Percentiles rank a stretch among this genome's conserved stretches.
Conservation (phyloP, 179 eudicot genomes). For the Silene vulgaris region DNA sequence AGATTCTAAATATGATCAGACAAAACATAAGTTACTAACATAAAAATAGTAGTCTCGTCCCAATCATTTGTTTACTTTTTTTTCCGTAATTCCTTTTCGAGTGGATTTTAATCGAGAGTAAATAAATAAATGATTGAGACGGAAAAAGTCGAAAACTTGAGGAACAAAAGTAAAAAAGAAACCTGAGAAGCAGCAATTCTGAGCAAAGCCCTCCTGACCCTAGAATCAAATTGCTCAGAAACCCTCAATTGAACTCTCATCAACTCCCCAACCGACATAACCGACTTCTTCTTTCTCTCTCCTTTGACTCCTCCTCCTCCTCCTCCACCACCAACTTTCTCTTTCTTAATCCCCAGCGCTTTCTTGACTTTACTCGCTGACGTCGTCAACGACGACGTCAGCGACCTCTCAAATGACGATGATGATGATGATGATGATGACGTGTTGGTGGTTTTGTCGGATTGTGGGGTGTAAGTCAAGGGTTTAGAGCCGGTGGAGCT, state of each 20-base stretch:
- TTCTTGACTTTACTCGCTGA: slow-evolving; percentile 75
- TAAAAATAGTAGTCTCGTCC: too few species aligned
- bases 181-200: slow-evolving; percentile 89
- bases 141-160: too few species aligned
- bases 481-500: slow-evolving; percentile 56
- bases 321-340: slow-evolving; percentile 13
- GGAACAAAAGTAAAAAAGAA: background rate
- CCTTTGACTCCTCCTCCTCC: background rate
- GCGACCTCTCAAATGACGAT: slow-evolving; percentile 46
- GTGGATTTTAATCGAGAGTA: too few species aligned
- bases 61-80: too few species aligned
- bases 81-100: too few species aligned
- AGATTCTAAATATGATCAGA: too few species aligned
- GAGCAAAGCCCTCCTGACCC: slow-evolving; percentile 71
- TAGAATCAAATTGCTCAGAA: slow-evolving; percentile 71
- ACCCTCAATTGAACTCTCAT: slow-evolving; percentile 84
- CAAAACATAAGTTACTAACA: too few species aligned
- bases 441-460: slow-evolving; percentile 24
- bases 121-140: too few species aligned
- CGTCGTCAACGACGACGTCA: slow-evolving; percentile 39
- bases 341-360: slow-evolving; percentile 59
- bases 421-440: slow-evolving; percentile 32
- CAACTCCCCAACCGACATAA: slow-evolving; percentile 57
- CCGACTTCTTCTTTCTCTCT: slow-evolving; percentile 26
- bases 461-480: slow-evolving; percentile 54